phyloP scores from a whole-genome alignment of 441 rosid genomes.

The Melastoma candidum region DNA sequence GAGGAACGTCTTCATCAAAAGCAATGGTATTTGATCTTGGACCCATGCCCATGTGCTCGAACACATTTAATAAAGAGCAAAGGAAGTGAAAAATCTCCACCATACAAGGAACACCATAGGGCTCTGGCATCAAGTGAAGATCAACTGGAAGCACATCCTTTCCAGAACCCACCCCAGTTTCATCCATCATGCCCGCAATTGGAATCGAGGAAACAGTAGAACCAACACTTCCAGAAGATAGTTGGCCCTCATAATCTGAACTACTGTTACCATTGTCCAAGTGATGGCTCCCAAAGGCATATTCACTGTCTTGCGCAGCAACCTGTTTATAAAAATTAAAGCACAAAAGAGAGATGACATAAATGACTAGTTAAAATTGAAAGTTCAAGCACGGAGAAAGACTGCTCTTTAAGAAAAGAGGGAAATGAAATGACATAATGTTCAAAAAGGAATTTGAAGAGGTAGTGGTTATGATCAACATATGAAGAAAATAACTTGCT shows the following conservation, averaged over 20 bases:
- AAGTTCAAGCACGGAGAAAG: not conserved
- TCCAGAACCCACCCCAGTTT: slow-evolving; percentile 32
- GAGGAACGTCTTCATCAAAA: slow-evolving; percentile 94
- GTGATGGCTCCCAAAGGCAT: slow-evolving; percentile 37
- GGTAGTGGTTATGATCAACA: too few relatives aligned
- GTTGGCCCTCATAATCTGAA: slow-evolving; percentile 39
- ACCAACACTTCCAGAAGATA: slow-evolving; percentile 24
- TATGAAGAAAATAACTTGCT: too few relatives aligned
- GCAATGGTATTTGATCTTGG: slow-evolving; percentile 67
- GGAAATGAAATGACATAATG: not conserved
- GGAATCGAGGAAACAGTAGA: slow-evolving; percentile 34
- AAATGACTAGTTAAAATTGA: not conserved
- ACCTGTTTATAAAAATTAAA: slow-evolving; percentile 33
- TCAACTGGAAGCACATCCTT: slow-evolving; percentile 23
- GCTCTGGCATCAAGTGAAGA: slow-evolving; percentile 52
- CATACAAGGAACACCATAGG: slow-evolving; percentile 88
- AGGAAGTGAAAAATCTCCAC: slow-evolving; percentile 85
- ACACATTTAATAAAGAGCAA: slow-evolving; percentile 66
- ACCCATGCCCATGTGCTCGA: slow-evolving; percentile 50
- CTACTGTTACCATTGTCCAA: slow-evolving; percentile 49
- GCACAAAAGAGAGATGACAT: not conserved
- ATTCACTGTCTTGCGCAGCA: slow-evolving; percentile 39
- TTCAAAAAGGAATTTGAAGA: not conserved
- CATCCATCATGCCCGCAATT: slow-evolving; percentile 34
- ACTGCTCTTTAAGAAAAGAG: too few relatives aligned